Evolutionary conservation across 495 filamentous ascomycete genomes (phyloP).

Genomic region (Cudoniella acicularis): DNA sequence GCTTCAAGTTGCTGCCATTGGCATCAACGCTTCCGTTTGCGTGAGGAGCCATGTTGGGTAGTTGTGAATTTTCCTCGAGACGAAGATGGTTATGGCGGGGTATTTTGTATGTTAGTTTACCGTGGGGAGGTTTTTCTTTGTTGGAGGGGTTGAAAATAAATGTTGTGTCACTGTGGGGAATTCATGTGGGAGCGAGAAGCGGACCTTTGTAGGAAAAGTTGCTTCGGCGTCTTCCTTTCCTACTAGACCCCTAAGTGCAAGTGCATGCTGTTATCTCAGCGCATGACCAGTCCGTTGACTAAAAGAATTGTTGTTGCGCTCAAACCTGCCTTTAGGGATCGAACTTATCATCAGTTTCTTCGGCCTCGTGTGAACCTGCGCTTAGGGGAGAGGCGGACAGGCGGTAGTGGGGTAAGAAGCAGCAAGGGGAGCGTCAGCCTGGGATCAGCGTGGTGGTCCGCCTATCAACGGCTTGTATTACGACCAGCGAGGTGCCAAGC

Average conservation of each 20-base stretch:
- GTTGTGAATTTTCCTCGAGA: background rate
- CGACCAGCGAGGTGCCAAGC: background rate
- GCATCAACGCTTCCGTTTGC: conserved; percentile 35
- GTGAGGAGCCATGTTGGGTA: conserved; percentile 52
- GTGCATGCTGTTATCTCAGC: conserved; percentile 40
- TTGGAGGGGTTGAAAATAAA: background rate
- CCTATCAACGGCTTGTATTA: background rate
- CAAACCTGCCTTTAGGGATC: conserved; percentile 29
- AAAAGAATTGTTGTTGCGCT: conserved; percentile 11
- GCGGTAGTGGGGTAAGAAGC: background rate
- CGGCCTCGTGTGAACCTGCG: conserved; percentile 29
- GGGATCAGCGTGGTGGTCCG: background rate
- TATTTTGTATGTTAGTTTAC: background rate
- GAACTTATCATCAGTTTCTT: background rate
- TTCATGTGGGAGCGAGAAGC: background rate
- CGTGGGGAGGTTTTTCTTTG: background rate
- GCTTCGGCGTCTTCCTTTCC: background rate
- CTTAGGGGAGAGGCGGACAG: conserved; percentile 20
- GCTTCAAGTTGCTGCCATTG: conserved; percentile 33
- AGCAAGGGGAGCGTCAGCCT: background rate
- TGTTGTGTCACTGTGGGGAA: background rate
- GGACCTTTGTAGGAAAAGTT: conserved; percentile 14
- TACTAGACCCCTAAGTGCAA: conserved; percentile 68
- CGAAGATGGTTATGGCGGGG: background rate
- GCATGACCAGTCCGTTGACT: conserved; percentile 22